Evolutionary conservation across 352 stramenopile genomes (phyloP), one percentile per base, ranked within the genome.

Genomic region (Globisporangium cederbergense): DNA sequence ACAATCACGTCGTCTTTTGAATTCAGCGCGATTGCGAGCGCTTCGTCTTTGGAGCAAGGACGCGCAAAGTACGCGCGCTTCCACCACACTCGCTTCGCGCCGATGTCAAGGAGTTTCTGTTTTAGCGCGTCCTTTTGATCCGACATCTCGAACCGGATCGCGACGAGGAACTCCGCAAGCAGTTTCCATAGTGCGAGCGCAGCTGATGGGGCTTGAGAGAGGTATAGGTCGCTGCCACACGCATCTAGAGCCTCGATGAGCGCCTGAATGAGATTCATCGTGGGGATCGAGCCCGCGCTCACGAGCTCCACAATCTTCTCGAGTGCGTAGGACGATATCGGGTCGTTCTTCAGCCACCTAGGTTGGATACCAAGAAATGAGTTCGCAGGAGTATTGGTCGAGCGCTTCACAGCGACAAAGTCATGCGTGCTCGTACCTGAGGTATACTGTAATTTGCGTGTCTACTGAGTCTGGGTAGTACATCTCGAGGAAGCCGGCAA

Each of bases 261-360:
- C 8, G 71, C 55, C 22, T 71, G 58, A 11, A 82, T 68, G 43
- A 90, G 49, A 9, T 68, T 42, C 34, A 74, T 70, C 5, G 70
- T 76, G 6, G 73, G 65, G 3, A 92, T 66, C 13, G 62, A 60
- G 0, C 75, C 81, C 60, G 70, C 62, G 42, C 71, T 76, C 3
- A 70, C 82, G 22, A 82, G 45, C 30, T 83, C 71, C 49, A 88
- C 50, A 16, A 92, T 49, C 40, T 86, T 90, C 52, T 79, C 72
- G 18, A 92, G 58, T 3, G 81, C 66, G 32, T 75, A 76, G 14
- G 38, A 53, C 60, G 70, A 78, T 3, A 77, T 69, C 38, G 81
- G 81, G 13, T 89, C 79, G 60, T 76, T 83, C 32, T 81, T 71
- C 40, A 90, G 73, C 80, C 77, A 89, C 43, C 79, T 90, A 66